phyloP scores from a whole-genome alignment of 2,329 filamentous ascomycete species.

The Hymenoscyphus salicellus region DNA sequence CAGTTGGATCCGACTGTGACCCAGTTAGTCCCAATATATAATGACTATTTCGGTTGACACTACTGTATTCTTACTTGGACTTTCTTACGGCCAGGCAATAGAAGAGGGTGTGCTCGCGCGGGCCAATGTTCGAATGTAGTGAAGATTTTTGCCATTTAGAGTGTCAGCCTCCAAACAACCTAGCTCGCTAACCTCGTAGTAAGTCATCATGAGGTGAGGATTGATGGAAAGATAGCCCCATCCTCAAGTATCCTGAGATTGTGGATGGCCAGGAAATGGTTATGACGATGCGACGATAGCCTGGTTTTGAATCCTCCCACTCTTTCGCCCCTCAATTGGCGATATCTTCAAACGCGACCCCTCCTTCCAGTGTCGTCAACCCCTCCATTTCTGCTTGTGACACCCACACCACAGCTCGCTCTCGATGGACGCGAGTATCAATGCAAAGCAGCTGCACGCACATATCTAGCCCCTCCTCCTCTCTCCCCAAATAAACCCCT shows the following conservation, averaged over 20 bases:
- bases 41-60: background rate
- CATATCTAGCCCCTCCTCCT: background rate
- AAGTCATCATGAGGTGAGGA: conserved; percentile 2
- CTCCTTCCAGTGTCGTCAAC: conserved; percentile 1
- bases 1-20: background rate
- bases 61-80: background rate
- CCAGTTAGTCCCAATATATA: background rate
- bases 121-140: background rate
- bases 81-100: background rate
- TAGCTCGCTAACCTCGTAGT: background rate
- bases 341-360: conserved; percentile 3
- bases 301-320: background rate
- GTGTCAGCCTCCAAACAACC: background rate
- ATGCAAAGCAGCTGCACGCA: conserved; percentile 1
- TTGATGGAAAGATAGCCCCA: background rate
- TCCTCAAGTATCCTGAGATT: background rate
- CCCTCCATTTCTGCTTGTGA: background rate
- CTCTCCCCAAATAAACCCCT: conserved; percentile 2
- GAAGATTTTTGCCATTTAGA: background rate
- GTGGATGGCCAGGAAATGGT: background rate
- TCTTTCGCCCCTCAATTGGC: background rate
- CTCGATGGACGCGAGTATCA: background rate
- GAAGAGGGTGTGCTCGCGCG: conserved; percentile 1
- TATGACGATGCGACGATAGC: background rate
- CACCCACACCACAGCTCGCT: background rate